Evolutionary conservation across 192 early-diverging fungal genomes (phyloP), one percentile per base, ranked within the genome.

Genomic region (Backusella westeae): DNA sequence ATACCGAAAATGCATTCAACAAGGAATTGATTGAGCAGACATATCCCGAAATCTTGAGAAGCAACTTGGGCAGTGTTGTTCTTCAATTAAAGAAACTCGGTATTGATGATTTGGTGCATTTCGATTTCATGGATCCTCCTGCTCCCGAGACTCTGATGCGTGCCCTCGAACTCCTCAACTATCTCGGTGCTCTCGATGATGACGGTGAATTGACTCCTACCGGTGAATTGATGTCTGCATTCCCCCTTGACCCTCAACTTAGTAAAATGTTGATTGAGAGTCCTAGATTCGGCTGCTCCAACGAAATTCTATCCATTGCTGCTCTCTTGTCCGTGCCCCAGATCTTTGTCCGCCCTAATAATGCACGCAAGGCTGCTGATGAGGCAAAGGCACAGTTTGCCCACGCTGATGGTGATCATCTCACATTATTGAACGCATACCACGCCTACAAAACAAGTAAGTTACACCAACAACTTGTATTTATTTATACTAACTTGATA

Each of bases 101-200:
- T 6, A 94, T 99, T 81, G 93, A 99, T 78, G 96, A 99, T 82
- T 84, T 99, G 44, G 97, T 99, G 3, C 96, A 99, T 77, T 97
- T 99, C 83, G 98, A 99, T 85, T 98, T 99, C 66, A 98, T 99
- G 96, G 98, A 99, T 75, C 96, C 98, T 19, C 97, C 97, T 75
- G 97, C 98, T 0, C 97, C 97, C 6, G 97, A 99, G 82, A 99
- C 97, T 1, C 81, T 99, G 56, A 99, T 99, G 97, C 91, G 97
- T 66, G 98, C 98, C 6, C 85, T 99, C 34, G 98, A 99, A 83
- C 83, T 98, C 34, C 81, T 99, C 14, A 96, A 99, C 79, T 99
- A 96, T 76, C 87, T 99, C 26, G 97, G 90, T 9, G 97, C 95
- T 10, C 82, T 99, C 49, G 94, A 98, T 72, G 96, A 98, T 79